These are phyloP conservation scores for Ganoderma lingzhi DNA, from an alignment of 1,284 basidiomycete species.

Conservation along the genomic window DNA sequence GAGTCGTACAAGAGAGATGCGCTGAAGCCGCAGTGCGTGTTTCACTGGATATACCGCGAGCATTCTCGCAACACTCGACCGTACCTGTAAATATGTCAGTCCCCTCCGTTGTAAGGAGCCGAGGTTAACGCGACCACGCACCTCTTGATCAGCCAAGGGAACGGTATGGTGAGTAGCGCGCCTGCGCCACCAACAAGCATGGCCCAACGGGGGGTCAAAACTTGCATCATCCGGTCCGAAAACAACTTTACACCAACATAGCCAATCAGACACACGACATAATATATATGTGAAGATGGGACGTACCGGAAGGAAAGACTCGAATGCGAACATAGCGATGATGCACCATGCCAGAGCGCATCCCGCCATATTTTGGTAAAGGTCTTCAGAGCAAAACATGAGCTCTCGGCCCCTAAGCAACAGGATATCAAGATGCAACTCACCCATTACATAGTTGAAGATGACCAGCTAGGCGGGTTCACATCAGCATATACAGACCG, in stretches of 20 bases:
- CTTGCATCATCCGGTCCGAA: slow-evolving; percentile 3
- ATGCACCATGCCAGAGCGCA: not conserved
- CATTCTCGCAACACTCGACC: not conserved
- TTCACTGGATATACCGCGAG: not conserved
- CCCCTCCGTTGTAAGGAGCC: not conserved
- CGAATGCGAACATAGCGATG: not conserved
- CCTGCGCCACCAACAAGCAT: not conserved
- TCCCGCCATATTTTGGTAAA: not conserved
- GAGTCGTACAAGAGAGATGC: not conserved
- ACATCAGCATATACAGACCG: not conserved
- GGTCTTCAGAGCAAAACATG: not conserved
- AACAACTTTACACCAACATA: not conserved
- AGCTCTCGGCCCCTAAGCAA: not conserved
- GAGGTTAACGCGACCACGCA: not conserved
- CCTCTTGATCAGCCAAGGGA: slow-evolving; percentile 1
- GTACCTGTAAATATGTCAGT: not conserved
- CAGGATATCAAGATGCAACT: not conserved
- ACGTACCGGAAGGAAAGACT: not conserved
- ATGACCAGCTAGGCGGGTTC: not conserved
- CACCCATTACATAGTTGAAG: slow-evolving; percentile 1
- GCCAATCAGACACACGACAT: not conserved
- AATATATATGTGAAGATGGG: not conserved
- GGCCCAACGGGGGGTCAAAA: not conserved
- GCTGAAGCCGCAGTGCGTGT: not conserved
- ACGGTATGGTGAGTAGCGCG: not conserved